Evolutionary conservation across 164 flowering plant species (phyloP), one percentile per base, ranked within the genome.

Genomic region (Litsea cubeba): DNA sequence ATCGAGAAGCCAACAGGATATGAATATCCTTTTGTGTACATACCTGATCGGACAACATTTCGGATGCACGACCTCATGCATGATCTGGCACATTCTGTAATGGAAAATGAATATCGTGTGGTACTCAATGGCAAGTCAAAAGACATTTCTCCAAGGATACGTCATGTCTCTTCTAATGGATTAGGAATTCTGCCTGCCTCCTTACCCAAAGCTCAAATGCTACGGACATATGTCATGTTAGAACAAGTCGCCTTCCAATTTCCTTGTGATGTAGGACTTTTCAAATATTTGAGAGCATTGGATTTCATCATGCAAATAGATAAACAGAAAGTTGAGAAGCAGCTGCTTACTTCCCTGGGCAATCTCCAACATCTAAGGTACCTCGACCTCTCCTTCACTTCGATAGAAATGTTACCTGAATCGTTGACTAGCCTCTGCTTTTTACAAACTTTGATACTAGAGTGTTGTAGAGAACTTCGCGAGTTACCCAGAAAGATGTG

Each of bases 311-410:
- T 1, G 1, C 0, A 35, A 8, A 0, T n/a, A 35, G 46, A 7
- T 3, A 0, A 25, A 14, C 5, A 14, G 1, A 3, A n/a, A 0
- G 62, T 75, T 20, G 4, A n/a, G 18, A 25, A 5, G 7, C 46
- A 7, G 46, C 14, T 79, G 70, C 71, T 66, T 0, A 18, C 22
- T 24, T 49, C 76, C 2, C 51, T 79, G 11, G 66, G 68, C 68
- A 69, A 69, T 23, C 54, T 79, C 71, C 26, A 66, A 4, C 75
- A 75, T 64, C 49, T 79, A 22, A 63, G 78, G 60, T 68, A 62
- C 25, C 75, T 79, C 0, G 57, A 75, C 10, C 73, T 75, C 62
- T 72, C 78, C 0, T 2, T 30, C 14, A 15, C 65, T 69, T 23
- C 12, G 10, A 35, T 74, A 18, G 24, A 20, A 58, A 7, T 7